These are phyloP conservation scores for Aureobasidium melanogenum DNA, from an alignment of 2,329 filamentous ascomycete species.

Conservation along the genomic window DNA sequence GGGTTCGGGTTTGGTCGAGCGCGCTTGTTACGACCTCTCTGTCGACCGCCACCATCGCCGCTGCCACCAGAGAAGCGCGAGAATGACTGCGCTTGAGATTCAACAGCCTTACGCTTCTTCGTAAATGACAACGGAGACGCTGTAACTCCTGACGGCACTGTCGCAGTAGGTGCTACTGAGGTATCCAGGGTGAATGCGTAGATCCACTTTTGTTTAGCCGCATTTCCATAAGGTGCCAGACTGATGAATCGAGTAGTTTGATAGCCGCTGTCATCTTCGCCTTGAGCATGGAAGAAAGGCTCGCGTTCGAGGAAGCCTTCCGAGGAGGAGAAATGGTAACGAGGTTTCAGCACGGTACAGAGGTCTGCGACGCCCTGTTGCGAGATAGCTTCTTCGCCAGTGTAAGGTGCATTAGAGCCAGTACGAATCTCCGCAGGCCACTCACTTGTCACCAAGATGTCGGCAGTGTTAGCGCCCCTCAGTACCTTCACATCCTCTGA, in stretches of 20 bases:
- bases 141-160: conserved; percentile 63
- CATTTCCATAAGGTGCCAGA: conserved; percentile 68
- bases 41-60: conserved; percentile 35
- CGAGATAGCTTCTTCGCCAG: conserved; percentile 35
- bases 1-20: conserved; percentile 39
- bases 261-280: conserved; percentile 45
- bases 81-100: conserved; percentile 31
- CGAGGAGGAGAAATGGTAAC: conserved; percentile 77
- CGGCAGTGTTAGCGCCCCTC: conserved; percentile 65
- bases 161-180: conserved; percentile 49
- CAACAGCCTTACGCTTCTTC: conserved; percentile 44
- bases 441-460: conserved; percentile 77
- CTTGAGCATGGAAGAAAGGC: conserved; percentile 66
- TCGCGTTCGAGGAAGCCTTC: conserved; percentile 80
- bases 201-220: conserved; percentile 67
- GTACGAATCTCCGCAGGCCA: conserved; percentile 71
- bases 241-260: conserved; percentile 83
- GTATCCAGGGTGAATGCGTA: conserved; percentile 62
- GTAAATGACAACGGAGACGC: conserved; percentile 59
- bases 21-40: conserved; percentile 33
- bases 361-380: conserved; percentile 69
- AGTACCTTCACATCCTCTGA: conserved; percentile 46
- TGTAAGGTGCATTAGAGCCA: conserved; percentile 54
- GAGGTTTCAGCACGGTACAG: conserved; percentile 70
- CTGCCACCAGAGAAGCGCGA: conserved; percentile 43